Evolutionary conservation across 495 filamentous ascomycete species (phyloP), one percentile per base, ranked within the genome.

Genomic region (Rusavskia elegans): DNA sequence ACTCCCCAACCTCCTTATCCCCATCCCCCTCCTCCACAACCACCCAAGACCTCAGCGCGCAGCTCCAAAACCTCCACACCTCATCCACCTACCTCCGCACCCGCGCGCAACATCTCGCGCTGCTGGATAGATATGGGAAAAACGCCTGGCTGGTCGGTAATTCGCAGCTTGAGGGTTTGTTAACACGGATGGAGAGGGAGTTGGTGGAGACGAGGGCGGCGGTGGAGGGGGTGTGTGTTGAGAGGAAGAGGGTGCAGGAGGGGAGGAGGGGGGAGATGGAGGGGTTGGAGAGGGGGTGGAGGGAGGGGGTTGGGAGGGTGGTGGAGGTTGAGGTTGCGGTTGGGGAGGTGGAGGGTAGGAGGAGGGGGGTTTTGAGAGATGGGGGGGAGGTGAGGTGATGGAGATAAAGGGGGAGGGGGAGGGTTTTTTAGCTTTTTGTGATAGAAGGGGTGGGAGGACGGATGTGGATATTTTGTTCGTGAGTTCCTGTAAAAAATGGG

Each of bases 341-440:
- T 57, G 75, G 58, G 42, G 92, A 72, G 7, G 83, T 61, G 10
- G 81, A 72, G 41, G 79, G 63, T 84, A 82, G 50, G 51, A 51
- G 8, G 64, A 55, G 32, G 50, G 69, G 63, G 14, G 64, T 57
- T 11, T 61, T 56, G 35, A 63, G 62, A 36, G 71, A 71, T 30
- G 74, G 73, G 29, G 57, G 65, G 11, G 71, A 67, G 13, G 32
- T 51, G 75, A 69, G 32, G 39, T 66, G 42, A 64, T 61, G 37
- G 62, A 59, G 46, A 58, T 57, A 57, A 62, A 64, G 53, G 73
- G 65, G 41, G 75, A 58, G 48, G 78, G n/a, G n/a, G n/a, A n/a
- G n/a, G n/a, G n/a, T n/a, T n/a, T n/a, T n/a, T n/a, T n/a, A n/a
- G n/a, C n/a, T n/a, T n/a, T n/a, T n/a, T n/a, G n/a, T n/a, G n/a